Percentiles rank a stretch among this genome's conserved stretches.
Conservation (phyloP, 2,329 filamentous ascomycete species). For the Cladophialophora chaetospira region DNA sequence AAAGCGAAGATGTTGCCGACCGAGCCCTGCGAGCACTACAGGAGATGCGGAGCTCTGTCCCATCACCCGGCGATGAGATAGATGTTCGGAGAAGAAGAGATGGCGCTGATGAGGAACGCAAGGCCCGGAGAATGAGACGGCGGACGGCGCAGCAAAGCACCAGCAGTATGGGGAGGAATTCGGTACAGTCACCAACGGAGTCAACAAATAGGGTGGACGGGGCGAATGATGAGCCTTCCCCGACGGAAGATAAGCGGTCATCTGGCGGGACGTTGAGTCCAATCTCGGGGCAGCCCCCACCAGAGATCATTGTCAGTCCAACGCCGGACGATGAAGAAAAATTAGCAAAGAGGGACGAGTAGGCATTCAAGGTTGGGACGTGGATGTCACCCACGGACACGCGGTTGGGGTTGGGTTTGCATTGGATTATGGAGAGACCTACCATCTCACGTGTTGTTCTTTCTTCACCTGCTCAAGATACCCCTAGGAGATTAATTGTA, state of each 20-base stretch:
- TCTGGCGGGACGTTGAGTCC: constrained; percentile 27
- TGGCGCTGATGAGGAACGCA: constrained; percentile 77
- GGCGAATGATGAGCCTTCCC: constrained; percentile 10
- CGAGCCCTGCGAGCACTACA: constrained; percentile 81
- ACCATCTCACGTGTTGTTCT: constrained; percentile 6
- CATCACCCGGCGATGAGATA: constrained; percentile 50
- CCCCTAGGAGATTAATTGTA: constrained; percentile 13
- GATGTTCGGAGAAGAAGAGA: constrained; percentile 67
- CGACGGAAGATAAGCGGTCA: constrained; percentile 23
- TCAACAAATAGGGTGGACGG: constrained; percentile 18
- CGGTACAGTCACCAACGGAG: constrained; percentile 27
- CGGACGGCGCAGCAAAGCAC: constrained; percentile 56
- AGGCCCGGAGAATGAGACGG: constrained; percentile 66
- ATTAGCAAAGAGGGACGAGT: constrained; percentile 2
- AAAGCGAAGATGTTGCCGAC: constrained; percentile 76
- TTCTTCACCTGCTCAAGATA: constrained; percentile 13
- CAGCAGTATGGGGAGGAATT: constrained; percentile 33
- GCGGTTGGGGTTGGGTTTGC: neutral
- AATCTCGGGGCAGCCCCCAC: constrained; percentile 21
- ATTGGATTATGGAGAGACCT: constrained; percentile 4
- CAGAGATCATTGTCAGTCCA: constrained; percentile 34
- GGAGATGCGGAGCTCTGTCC: constrained; percentile 68
- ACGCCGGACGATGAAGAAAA: constrained; percentile 29
- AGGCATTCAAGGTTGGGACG: neutral
- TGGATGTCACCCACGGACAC: neutral